Base-by-base conservation (phyloP, 768 basidiomycete genomes). In the Russula sp. region DNA sequence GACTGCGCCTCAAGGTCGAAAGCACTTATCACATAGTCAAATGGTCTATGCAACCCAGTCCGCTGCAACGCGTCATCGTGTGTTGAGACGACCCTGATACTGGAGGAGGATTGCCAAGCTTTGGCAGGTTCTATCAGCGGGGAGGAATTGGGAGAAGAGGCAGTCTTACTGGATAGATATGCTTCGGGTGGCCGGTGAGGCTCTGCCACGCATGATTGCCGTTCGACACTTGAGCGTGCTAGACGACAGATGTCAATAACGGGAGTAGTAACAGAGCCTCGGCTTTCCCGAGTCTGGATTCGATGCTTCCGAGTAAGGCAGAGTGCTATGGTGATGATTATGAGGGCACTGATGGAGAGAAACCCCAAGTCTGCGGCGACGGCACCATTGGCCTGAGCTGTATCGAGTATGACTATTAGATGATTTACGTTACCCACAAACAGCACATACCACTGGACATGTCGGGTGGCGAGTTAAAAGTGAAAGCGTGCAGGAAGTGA, bases 1-100 rank as follows among this genome's bases (percentile, higher is more conserved):
- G 42, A 32, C 55, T 67, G 67, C 20, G 63, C 60, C 59, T 67
- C 67, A n/a, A 65, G 49, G 55, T 67, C 63, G 34, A 65, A 26
- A 32, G 13, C 38, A n/a, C 9, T 16, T 59, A 18, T 56, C 30
- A 51, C 36, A 50, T 18, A 28, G 18, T 30, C 16, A 18, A 61
- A 53, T 7, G 51, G 54, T 5, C 18, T 6, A 22, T 56, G 22
- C 26, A 38, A 52, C 34, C 36, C 32, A n/a, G 57, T 54, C 40
- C 57, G 42, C 42, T 51, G 26, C 9, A 49, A 55, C 32, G 42
- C 30, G 42, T 61, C 51, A 18, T 55, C 48, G 18, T 40, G 36
- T 57, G 48, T 51, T 24, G 42, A 40, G 34, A 38, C 59, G 8
- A 24, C 50, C 26, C 59, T 18, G 42, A 58, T 58, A 28, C 42